Evolutionary conservation across 352 stramenopile genomes (phyloP), one percentile per base, ranked within the genome.

Genomic region (Phytophthora melonis): DNA sequence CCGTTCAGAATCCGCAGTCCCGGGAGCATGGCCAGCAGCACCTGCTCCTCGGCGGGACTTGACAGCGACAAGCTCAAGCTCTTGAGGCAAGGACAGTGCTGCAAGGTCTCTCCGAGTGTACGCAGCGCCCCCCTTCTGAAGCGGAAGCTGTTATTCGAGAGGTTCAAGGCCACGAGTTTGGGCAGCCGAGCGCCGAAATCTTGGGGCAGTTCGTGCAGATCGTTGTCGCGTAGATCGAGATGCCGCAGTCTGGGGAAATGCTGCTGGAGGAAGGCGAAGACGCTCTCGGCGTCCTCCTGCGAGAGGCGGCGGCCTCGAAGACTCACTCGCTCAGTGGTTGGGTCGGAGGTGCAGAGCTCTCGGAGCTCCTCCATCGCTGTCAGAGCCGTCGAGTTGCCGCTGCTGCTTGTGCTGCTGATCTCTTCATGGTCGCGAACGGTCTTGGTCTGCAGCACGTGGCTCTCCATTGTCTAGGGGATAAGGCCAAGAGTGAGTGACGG

Each of bases 1-100:
- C 79, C 87, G 47, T 94, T 94, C 14, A 94, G 72, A 62, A 91
- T 88, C 1, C 79, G 75, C 9, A 94, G 72, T 63, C 69, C 68
- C 0, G 87, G 85, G 5, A 94, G 74, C 79, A 90, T 88, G 41
- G 80, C 70, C 7, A 82, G 70, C 9, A 94, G 52, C 18, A 91
- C 57, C 25, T 82, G 79, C 50, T 94, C 85, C 61, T 93, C 86
- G 10, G 90, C 77, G 5, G 78, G 75, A 32, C 77, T 86, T 25
- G 65, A 78, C 10, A 94, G 69, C 13, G 82, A 80, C 49, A 93
- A 58, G 57, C 80, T 87, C 19, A 94, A 75, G 39, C 82, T 91
- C 45, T 91, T 91, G 23, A 94, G 65, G 2, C 75, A 82, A n/a
- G 66, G 49, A 53, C 87, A 91, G 3, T 59, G 34, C 19, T 79